A percentile compares a stretch with the other conserved stretches of the same genome.
Evolutionary conservation across 257 asterid species (phyloP).

Genomic region (Ilex aquifolium): DNA sequence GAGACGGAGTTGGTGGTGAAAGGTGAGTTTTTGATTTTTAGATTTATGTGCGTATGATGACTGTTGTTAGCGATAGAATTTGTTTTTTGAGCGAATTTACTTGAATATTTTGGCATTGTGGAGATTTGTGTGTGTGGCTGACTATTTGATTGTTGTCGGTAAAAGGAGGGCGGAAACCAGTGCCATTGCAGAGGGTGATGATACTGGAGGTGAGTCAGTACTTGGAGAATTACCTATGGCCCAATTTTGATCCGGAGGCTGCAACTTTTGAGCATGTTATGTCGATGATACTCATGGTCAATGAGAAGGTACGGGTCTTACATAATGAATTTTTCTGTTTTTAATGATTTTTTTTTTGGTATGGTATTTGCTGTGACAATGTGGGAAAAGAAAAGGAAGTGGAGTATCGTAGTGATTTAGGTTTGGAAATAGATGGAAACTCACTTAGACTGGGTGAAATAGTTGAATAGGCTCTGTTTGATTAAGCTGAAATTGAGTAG

Average conservation of each 20-base stretch:
- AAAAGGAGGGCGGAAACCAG: constrained; percentile 82
- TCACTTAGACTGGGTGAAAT: too few relatives aligned
- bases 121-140: too few relatives aligned
- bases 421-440: background rate
- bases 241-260: constrained; percentile 78
- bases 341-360: constrained; percentile 3
- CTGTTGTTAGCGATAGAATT: too few relatives aligned
- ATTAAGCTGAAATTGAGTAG: too few relatives aligned
- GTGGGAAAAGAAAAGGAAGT: background rate
- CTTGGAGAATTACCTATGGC: constrained; percentile 95
- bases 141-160: constrained; percentile 14
- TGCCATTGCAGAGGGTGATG: constrained; percentile 97
- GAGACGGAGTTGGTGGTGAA: constrained; percentile 69
- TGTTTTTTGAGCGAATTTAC: too few relatives aligned
- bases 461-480: too few relatives aligned
- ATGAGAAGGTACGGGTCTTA: constrained; percentile 68
- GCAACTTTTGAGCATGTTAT: constrained; percentile 93
- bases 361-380: background rate
- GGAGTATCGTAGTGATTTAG: background rate
- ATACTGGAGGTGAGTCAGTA: constrained; percentile 96
- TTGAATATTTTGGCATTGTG: too few relatives aligned
- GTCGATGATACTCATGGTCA: constrained; percentile 97
- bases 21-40: constrained; percentile 35
- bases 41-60: background rate
- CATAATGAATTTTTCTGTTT: background rate